Percentiles rank a stretch among this genome's conserved stretches.
Evolutionary conservation across 129 eudicot genomes (phyloP).

Genomic region (Pittosporum tobira): DNA sequence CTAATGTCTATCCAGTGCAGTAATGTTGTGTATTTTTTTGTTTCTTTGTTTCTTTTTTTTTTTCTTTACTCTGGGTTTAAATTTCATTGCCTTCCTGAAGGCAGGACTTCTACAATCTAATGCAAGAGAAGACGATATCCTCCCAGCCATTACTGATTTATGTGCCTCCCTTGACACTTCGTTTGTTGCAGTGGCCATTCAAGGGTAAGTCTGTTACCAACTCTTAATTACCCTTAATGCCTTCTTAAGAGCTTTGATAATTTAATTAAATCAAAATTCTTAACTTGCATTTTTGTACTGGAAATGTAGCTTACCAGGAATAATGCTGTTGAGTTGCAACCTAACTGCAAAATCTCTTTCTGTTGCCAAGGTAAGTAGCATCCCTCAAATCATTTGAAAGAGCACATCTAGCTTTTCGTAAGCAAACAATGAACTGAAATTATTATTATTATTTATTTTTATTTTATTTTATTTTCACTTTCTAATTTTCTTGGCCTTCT

Average conservation of each 20-base stretch:
- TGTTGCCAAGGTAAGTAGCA: constrained; percentile 39
- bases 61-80: constrained; percentile 3
- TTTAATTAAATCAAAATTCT: background rate
- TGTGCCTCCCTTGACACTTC: constrained; percentile 61
- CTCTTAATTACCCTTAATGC: background rate
- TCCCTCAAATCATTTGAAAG: background rate
- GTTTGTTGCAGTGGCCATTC: constrained; percentile 71
- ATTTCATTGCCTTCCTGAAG: constrained; percentile 25
- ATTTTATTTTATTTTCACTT: background rate
- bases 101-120: constrained; percentile 44
- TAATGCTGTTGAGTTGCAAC: constrained; percentile 61
- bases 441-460: background rate
- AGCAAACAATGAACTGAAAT: background rate
- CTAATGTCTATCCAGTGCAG: background rate
- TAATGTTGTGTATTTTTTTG: background rate
- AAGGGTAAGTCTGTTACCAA: constrained; percentile 39
- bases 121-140: constrained; percentile 34
- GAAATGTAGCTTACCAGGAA: constrained; percentile 67
- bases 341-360: constrained; percentile 48
- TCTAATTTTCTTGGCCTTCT: background rate
- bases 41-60: background rate
- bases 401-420: background rate
- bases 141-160: constrained; percentile 55
- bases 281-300: background rate
- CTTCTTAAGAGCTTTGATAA: background rate